Conservation (phyloP, 2,329 filamentous ascomycete species). For the Grosmannia penicillata region DNA sequence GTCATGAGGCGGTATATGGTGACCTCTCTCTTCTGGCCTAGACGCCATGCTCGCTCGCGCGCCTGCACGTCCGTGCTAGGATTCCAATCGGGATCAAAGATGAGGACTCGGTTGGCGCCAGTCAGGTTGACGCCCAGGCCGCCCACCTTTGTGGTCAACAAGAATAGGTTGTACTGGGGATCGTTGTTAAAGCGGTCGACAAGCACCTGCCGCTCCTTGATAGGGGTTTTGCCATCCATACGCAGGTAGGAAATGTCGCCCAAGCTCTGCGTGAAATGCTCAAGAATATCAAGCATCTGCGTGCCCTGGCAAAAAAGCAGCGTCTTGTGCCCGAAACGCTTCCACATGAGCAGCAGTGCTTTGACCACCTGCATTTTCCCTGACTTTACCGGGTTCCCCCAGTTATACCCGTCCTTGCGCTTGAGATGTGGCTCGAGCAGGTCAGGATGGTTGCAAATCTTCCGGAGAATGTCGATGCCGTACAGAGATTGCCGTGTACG, state of each 20-base stretch:
- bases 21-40: conserved; percentile 89
- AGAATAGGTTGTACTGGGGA: conserved; percentile 67
- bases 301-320: conserved; percentile 85
- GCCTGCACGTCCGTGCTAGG: conserved; percentile 93
- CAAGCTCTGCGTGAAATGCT: conserved; percentile 58
- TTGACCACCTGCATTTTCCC: conserved; percentile 96
- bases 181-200: conserved; percentile 88
- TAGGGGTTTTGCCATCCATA: conserved; percentile 87
- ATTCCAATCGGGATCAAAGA: conserved; percentile 98
- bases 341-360: conserved; percentile 77
- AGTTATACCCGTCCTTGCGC: conserved; percentile 51
- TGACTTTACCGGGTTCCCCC: conserved; percentile 65
- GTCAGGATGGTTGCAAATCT: conserved; percentile 97
- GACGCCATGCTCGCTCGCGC: conserved; percentile 84
- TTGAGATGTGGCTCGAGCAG: conserved; percentile 49
- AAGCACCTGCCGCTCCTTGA: conserved; percentile 75
- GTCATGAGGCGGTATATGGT: conserved; percentile 98
- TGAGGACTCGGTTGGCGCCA: conserved; percentile 89
- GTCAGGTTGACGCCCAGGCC: conserved; percentile 90
- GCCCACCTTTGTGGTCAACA: conserved; percentile 90
- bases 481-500: conserved; percentile 67
- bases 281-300: conserved; percentile 90
- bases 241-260: conserved; percentile 61
- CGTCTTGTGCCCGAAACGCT: conserved; percentile 78
- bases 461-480: conserved; percentile 82